These are phyloP conservation scores for Sarcodon sp. DNA, from an alignment of 768 basidiomycete genomes.

Conservation along the genomic window DNA sequence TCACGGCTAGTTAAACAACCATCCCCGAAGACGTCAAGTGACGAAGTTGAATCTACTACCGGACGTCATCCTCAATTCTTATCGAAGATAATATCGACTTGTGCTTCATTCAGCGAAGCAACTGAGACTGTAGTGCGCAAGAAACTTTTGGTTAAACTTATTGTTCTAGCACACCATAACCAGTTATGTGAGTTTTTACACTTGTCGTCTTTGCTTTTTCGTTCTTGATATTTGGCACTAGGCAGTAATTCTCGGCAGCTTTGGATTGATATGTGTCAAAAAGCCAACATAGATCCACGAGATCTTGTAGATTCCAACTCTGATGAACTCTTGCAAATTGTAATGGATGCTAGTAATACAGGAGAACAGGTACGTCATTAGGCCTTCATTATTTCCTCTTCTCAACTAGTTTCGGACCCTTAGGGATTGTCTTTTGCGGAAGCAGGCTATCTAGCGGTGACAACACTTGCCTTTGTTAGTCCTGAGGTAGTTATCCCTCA, in stretches of 20 bases:
- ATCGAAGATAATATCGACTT: slow-evolving; percentile 38
- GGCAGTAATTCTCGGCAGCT: slow-evolving; percentile 37
- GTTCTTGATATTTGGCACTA: slow-evolving; percentile 7
- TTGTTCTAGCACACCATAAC: slow-evolving; percentile 66
- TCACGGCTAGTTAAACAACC: slow-evolving; percentile 20
- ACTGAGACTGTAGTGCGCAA: slow-evolving; percentile 28
- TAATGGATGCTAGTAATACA: slow-evolving; percentile 33
- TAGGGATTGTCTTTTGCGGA: slow-evolving; percentile 26
- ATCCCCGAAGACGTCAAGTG: slow-evolving; percentile 16
- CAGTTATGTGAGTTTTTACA: slow-evolving; percentile 35
- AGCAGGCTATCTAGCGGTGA: slow-evolving; percentile 63
- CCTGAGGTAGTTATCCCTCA: slow-evolving; percentile 55
- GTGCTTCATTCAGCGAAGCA: slow-evolving; percentile 31
- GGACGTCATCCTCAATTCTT: slow-evolving; percentile 37
- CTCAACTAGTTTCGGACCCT: neutral
- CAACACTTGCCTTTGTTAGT: slow-evolving; percentile 72
- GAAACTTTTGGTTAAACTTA: slow-evolving; percentile 32
- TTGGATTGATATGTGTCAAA: slow-evolving; percentile 80
- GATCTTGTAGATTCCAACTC: slow-evolving; percentile 38
- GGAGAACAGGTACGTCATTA: slow-evolving; percentile 30
- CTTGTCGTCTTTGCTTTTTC: neutral
- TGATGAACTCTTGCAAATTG: slow-evolving; percentile 32
- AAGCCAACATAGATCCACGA: slow-evolving; percentile 52
- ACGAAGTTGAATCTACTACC: slow-evolving; percentile 25
- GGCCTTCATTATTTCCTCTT: slow-evolving; percentile 13